Base-by-base conservation (phyloP, 1,284 basidiomycete species). In the Veloporphyrellus conicus region DNA sequence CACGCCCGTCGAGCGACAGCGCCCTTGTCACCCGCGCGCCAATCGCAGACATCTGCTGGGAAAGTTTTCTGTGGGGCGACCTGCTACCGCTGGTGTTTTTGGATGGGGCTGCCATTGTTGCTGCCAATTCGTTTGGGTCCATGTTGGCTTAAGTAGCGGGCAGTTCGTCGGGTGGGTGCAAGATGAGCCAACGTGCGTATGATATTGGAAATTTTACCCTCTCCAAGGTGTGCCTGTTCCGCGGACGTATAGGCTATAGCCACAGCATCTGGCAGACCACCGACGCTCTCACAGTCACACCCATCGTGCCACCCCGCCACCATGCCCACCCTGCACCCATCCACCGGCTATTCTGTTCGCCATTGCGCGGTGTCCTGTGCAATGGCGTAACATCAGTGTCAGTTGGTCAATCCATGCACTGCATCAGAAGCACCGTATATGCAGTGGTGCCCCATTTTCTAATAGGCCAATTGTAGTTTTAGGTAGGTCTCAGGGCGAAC, bases 21-120 rank as follows among this genome's bases (percentile, higher is more conserved):
- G 47, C 52, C 23, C 33, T 47, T 1, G 49, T 44, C 40, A 66
- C 11, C 20, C 53, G 54, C 3, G 55, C 52, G 16, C 60, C 55
- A 8, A 64, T 53, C 25, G 50, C 60, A 15, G 61, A 50, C 43
- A 62, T 52, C 27, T 62, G 54, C 37, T 53, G 53, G 14, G 54
- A 49, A 41, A 66, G 43, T 1, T 50, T 47, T 28, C 41, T 43
- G 23, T 48, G 60, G 15, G 57, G 11, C 9, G 38, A 2, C 37
- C 40, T 48, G 32, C 37, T 18, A 31, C 14, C 14, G 9, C 23
- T 46, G 19, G 47, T 12, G 20, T 51, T 54, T 23, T 2, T 14
- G 6, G 54, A 38, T 19, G 9, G 14, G 14, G 27, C 2, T n/a
- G 35, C 19, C 56, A 60, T 58, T 1, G 11, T n/a, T n/a, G n/a